These are phyloP conservation scores for Rhynchospora tenuis DNA, from an alignment of 176 grass and related monocot species.

Conservation along the genomic window DNA sequence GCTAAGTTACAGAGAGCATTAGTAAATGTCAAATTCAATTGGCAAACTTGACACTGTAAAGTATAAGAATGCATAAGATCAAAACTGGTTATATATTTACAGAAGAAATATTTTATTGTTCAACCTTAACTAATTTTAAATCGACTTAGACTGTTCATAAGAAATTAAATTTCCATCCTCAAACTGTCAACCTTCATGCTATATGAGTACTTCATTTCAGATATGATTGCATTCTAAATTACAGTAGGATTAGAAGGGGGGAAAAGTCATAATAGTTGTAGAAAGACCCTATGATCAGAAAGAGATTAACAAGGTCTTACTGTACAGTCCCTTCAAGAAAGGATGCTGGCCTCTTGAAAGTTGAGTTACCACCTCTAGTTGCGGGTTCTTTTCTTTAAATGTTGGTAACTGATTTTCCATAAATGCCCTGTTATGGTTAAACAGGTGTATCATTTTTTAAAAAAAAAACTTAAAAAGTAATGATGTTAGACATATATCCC, in stretches of 20 bases:
- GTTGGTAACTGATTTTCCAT: slow-evolving; percentile 68
- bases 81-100: not conserved
- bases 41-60: too few species aligned
- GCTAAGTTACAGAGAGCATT: too few species aligned
- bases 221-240: not conserved
- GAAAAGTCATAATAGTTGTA: not conserved
- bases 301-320: slow-evolving; percentile 42
- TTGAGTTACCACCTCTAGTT: slow-evolving; percentile 56
- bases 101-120: not conserved
- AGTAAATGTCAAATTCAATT: too few species aligned
- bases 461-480: not conserved
- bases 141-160: not conserved
- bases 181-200: not conserved
- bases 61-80: not conserved
- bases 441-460: not conserved
- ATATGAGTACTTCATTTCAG: not conserved
- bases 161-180: not conserved
- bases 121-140: not conserved
- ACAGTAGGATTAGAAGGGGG: too few species aligned
- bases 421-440: slow-evolving; percentile 55
- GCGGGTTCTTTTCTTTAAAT: slow-evolving; percentile 65
- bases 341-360: slow-evolving; percentile 72
- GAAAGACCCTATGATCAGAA: not conserved
- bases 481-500: not conserved
- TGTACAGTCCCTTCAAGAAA: slow-evolving; percentile 83